Conservation (phyloP, 176 grass and related monocot genomes). For the Oryza glaberrima region DNA sequence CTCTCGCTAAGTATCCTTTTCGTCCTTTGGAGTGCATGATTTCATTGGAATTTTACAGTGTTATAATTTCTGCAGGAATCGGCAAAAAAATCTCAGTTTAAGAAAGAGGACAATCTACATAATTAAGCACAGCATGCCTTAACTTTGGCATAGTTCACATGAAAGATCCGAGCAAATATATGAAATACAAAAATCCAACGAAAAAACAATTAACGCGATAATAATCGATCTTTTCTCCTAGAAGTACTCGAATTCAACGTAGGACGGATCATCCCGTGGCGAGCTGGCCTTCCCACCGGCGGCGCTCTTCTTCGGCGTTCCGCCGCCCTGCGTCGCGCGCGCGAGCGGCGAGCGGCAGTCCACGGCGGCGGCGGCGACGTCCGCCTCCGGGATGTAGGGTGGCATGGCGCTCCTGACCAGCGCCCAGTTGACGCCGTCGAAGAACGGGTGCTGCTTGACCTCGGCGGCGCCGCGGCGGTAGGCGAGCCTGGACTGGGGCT, state of each 20-base stretch:
- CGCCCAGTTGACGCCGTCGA: too few relatives aligned
- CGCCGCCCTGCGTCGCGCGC: not conserved
- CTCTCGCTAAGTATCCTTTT: too few relatives aligned
- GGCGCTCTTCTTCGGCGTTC: slow-evolving; percentile 28
- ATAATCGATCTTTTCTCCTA: slow-evolving; percentile 24
- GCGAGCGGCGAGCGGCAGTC: slow-evolving; percentile 37
- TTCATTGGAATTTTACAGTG: too few relatives aligned
- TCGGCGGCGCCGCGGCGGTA: too few relatives aligned
- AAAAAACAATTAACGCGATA: not conserved
- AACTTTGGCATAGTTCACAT: not conserved
- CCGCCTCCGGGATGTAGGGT: slow-evolving; percentile 59
- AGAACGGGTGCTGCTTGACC: too few relatives aligned
- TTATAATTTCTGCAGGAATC: not conserved
- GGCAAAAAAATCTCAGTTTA: not conserved
- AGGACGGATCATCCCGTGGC: slow-evolving; percentile 41
- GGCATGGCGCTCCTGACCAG: slow-evolving; percentile 28
- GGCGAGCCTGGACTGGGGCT: too few relatives aligned
- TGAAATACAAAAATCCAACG: not conserved
- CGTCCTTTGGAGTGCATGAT: too few relatives aligned
- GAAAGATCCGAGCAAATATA: not conserved
- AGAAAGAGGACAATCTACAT: not conserved
- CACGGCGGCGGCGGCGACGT: not conserved
- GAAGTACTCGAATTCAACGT: slow-evolving; percentile 83
- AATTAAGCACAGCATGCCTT: not conserved
- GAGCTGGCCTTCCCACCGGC: slow-evolving; percentile 37